These are phyloP conservation scores for Candida tropicalis DNA, from an alignment of 1,139 yeast species.

Conservation along the genomic window DNA sequence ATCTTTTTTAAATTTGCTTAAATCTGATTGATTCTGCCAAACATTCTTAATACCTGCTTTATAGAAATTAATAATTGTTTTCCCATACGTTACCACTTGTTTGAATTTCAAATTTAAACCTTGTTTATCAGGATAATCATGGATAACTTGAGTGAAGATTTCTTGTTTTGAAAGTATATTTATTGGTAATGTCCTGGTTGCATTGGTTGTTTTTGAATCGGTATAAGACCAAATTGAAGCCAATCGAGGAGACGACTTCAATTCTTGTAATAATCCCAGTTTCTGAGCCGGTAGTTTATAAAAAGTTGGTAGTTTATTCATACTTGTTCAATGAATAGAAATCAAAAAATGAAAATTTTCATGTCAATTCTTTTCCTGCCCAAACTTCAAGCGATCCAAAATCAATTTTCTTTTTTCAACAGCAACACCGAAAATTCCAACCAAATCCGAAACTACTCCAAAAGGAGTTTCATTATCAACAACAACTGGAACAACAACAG, in stretches of 20 bases:
- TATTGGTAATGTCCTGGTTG: constrained; percentile 44
- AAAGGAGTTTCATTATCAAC: too few species aligned
- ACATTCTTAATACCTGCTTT: constrained; percentile 54
- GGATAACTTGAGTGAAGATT: constrained; percentile 30
- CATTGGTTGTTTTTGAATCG: constrained; percentile 24
- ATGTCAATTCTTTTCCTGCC: too few species aligned
- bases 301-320: constrained; percentile 9
- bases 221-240: constrained; percentile 19
- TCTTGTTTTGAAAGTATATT: constrained; percentile 32
- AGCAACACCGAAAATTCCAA: not conserved
- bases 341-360: too few species aligned
- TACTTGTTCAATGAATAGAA: not conserved
- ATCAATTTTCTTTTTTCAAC: not conserved
- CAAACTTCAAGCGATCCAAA: too few species aligned
- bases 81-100: constrained; percentile 43
- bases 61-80: constrained; percentile 47
- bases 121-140: constrained; percentile 21
- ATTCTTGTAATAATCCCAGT: constrained; percentile 16
- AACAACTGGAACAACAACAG: too few species aligned
- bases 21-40: constrained; percentile 41
- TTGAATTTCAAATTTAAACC: constrained; percentile 29
- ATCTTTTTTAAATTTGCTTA: constrained; percentile 23
- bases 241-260: constrained; percentile 21
- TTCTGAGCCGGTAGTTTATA: constrained; percentile 22
- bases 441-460: too few species aligned